Evolutionary conservation across 805 yeast genomes (phyloP).

Genomic region (Saccharomyces eubayanus): DNA sequence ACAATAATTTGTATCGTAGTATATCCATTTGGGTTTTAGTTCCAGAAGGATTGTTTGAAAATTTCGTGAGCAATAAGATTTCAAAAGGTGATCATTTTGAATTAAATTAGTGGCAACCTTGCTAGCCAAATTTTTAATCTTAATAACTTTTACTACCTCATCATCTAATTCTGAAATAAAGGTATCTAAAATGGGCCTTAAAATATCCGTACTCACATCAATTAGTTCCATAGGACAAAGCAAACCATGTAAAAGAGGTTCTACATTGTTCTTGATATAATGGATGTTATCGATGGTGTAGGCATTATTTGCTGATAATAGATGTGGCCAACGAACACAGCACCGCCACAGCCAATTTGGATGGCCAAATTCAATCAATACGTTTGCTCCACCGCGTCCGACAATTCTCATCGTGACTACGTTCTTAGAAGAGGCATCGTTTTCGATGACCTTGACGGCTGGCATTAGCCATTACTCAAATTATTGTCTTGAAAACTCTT

Average conservation of each 20-base stretch:
- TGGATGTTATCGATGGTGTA: constrained; percentile 15
- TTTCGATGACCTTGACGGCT: neutral
- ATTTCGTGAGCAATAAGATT: constrained; percentile 7
- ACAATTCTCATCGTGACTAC: constrained; percentile 11
- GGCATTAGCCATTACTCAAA: neutral
- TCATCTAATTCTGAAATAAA: constrained; percentile 8
- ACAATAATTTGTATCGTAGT: constrained; percentile 14
- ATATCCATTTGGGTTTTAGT: constrained; percentile 30
- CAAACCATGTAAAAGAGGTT: constrained; percentile 9
- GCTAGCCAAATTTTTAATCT: constrained; percentile 15
- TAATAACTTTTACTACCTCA: constrained; percentile 7
- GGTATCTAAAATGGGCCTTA: constrained; percentile 2
- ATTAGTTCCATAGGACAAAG: constrained; percentile 12
- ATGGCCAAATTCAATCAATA: constrained; percentile 15
- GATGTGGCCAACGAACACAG: constrained; percentile 14
- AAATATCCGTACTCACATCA: neutral
- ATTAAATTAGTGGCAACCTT: neutral
- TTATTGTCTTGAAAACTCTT: neutral
- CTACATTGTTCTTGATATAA: constrained; percentile 9
- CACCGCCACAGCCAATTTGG: constrained; percentile 15
- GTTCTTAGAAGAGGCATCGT: neutral
- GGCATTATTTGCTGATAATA: constrained; percentile 16
- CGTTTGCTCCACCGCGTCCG: constrained; percentile 25
- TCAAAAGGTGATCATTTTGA: constrained; percentile 21
- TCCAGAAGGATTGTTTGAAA: constrained; percentile 14